These are phyloP conservation scores for Solanum chiquidenum DNA, from an alignment of 257 asterid species.

Conservation along the genomic window DNA sequence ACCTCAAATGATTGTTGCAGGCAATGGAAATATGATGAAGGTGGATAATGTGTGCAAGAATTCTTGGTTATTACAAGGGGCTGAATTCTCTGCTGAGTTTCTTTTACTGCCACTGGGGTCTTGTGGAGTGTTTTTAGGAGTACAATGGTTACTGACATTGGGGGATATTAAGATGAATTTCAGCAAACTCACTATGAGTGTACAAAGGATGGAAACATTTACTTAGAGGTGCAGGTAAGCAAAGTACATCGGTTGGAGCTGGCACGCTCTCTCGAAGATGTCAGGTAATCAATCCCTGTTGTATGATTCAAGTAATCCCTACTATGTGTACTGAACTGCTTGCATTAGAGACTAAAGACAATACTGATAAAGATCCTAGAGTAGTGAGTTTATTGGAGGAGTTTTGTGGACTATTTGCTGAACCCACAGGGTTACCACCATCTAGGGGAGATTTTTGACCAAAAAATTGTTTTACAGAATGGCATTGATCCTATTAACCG, in stretches of 20 bases:
- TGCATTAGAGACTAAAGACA: neutral
- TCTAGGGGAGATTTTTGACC: neutral
- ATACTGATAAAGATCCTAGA: neutral
- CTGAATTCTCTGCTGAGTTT: neutral
- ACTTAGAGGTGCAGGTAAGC: neutral
- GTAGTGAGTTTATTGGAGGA: neutral
- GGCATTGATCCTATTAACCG: neutral
- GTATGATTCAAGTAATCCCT: neutral
- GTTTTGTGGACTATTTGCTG: neutral
- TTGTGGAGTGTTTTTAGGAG: neutral
- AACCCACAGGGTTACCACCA: neutral
- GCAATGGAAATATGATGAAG: neutral
- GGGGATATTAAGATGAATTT: neutral
- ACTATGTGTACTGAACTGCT: neutral
- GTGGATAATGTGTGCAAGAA: too few species aligned
- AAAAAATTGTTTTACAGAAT: neutral
- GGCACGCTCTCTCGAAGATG: neutral
- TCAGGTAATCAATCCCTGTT: neutral
- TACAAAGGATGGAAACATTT: neutral
- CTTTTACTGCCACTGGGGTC: neutral
- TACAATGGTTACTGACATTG: neutral
- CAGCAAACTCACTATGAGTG: neutral
- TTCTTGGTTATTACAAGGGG: neutral
- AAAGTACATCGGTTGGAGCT: neutral
- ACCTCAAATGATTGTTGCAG: neutral